Base-by-base conservation (phyloP, 176 grass and related monocot species). In the Typha latifolia region DNA sequence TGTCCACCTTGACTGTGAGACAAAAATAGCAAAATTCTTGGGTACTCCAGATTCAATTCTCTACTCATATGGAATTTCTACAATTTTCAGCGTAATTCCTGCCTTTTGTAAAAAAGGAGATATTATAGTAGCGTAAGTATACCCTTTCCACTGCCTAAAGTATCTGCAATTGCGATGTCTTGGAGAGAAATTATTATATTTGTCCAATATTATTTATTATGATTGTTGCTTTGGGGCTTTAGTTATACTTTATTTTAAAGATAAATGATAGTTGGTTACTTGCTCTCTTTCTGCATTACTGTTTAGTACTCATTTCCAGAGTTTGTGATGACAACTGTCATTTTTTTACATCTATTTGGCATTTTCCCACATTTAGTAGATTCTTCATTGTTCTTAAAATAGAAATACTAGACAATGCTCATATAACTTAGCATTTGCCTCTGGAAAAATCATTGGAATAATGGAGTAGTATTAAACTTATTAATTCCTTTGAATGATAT, bases 51-150 rank as follows among this genome's bases (percentile, higher is more conserved):
- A 96, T 74, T 91, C 92, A 62, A 84, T 96, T 70, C 80, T 96
- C 7, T 91, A 96, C 74, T 96, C 93, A 23, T 96, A 96, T 75
- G 88, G 93, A 61, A 89, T 96, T 70, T 96, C 88, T 49, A 96
- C 88, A 59, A 96, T 91, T 67, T 96, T 96, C 75, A 96, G 88
- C 80, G 93, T 91, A 62, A 91, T 96, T 75, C 88, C 93, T 74
- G 93, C 93, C 51, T 91, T 96, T 50, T 91, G 88, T 82, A 96
- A 91, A 75, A 96, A 96, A 86, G 85, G 93, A 74, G 93, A 96
- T 75, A 86, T 91, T 67, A 86, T 91, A 69, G 88, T 96, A 9
- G 82, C 75, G 85, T 96, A 88, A 96, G 92, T 91, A 69, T 53
- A 52, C 78, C 62, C 56, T 79, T 61, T 71, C 59, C 32, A 64